These are phyloP conservation scores for Lichtheimia ornata DNA, from an alignment of 371 early-diverging fungal genomes.

Conservation along the genomic window DNA sequence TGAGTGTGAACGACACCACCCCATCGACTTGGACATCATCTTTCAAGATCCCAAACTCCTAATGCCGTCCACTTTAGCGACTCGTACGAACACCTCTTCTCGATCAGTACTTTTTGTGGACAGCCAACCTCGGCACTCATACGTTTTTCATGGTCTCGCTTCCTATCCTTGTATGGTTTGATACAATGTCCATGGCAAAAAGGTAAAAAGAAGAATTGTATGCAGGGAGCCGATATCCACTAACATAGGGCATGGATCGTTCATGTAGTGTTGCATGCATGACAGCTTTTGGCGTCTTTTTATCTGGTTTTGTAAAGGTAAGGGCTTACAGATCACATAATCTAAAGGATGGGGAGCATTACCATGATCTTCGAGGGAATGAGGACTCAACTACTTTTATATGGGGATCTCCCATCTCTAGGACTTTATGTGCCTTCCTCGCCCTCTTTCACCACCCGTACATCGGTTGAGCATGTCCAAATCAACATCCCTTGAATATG, in stretches of 20 bases:
- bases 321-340: not conserved
- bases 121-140: conserved; percentile 73
- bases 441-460: conserved; percentile 75
- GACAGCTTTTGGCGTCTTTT: conserved; percentile 67
- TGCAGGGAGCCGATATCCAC: not conserved
- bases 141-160: conserved; percentile 73
- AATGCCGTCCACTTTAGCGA: conserved; percentile 19
- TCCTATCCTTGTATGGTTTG: conserved; percentile 76
- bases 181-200: conserved; percentile 56
- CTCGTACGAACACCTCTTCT: conserved; percentile 46
- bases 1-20: conserved; percentile 13
- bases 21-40: not conserved
- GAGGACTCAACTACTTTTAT: not conserved
- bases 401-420: conserved; percentile 13
- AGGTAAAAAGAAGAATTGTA: conserved; percentile 31
- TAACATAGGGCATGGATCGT: not conserved
- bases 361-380: not conserved
- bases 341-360: too few relatives aligned
- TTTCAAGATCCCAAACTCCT: not conserved
- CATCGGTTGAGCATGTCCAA: conserved; percentile 64
- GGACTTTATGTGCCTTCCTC: conserved; percentile 77
- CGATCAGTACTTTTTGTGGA: conserved; percentile 63
- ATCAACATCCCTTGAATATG: conserved; percentile 73
- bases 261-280: conserved; percentile 40
- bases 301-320: conserved; percentile 73